Evolutionary conservation across 306 rosid genomes (phyloP), one percentile per base, ranked within the genome.

Genomic region (Gillenia trifoliata): DNA sequence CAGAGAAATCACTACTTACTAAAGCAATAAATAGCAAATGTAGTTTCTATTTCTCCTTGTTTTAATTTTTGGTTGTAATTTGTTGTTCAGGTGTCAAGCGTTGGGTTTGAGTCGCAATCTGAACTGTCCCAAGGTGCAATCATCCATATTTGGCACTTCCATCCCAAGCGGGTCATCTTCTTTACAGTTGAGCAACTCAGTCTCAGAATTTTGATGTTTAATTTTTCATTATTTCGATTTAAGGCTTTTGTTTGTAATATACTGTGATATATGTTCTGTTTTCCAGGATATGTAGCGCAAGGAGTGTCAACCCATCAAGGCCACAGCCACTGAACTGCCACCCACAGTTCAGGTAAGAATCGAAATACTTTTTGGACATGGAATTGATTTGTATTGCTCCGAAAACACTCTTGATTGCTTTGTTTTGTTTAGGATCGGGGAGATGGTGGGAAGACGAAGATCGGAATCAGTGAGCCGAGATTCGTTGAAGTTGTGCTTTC

Each of bases 401-500:
- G 70, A 49, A 79, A 66, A 82, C 15, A 84, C 78, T 74, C 26
- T 36, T 84, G 66, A 59, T 52, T 82, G 68, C 13, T 81, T 64
- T 82, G 52, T 30, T 70, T 28, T 84, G 56, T 76, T 77, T 75
- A 94, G 98, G 81, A 75, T 70, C 94, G 64, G 75, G 89, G 81
- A 86, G 83, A n/a, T 68, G 13, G 91, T 52, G 96, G 83, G 80
- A 91, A 86, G 87, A 78, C 88, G 15, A 88, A 88, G 84, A 76
- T 94, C 41, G 98, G 98, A 79, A 94, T 94, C 78, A 94, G 98
- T 94, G 78, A 70, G 85, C n/a, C n/a, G n/a, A n/a, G n/a, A n/a
- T 75, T 78, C 67, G 57, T 61, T 66, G 30, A 23, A 36, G n/a
- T 63, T 67, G 33, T 68, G 55, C 11, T 30, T 56, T 16, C 5